phyloP scores from a whole-genome alignment of 2,329 filamentous ascomycete genomes.

The Cercospora brassicicola region DNA sequence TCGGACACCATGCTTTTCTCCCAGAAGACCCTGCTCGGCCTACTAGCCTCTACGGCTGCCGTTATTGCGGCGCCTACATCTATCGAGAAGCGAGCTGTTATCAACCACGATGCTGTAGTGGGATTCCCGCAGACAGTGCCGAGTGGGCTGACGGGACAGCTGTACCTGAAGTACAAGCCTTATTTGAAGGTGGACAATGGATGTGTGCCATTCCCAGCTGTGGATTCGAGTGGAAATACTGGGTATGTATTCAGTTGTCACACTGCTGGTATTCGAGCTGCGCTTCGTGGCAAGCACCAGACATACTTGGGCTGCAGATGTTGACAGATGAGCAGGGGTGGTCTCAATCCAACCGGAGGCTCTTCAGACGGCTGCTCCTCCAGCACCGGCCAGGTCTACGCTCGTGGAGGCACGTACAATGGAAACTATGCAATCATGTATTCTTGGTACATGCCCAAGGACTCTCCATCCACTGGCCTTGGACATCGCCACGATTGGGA shows the following conservation, averaged over 20 bases:
- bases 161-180: slow-evolving; percentile 60
- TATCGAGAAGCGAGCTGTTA: slow-evolving; percentile 45
- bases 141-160: slow-evolving; percentile 45
- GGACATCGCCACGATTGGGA: slow-evolving; percentile 61
- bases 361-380: slow-evolving; percentile 45
- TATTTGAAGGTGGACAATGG: slow-evolving; percentile 58
- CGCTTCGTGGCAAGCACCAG: neutral
- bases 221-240: slow-evolving; percentile 59
- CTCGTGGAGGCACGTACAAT: slow-evolving; percentile 46
- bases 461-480: slow-evolving; percentile 45
- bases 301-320: neutral
- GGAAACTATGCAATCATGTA: slow-evolving; percentile 54
- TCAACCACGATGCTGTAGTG: slow-evolving; percentile 52
- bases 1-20: neutral
- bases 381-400: slow-evolving; percentile 55
- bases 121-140: slow-evolving; percentile 58
- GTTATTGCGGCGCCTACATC: slow-evolving; percentile 14
- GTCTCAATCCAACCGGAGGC: slow-evolving; percentile 45
- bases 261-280: neutral
- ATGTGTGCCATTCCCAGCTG: slow-evolving; percentile 64
- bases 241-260: slow-evolving; percentile 41
- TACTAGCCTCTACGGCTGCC: neutral
- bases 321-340: slow-evolving; percentile 40
- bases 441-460: slow-evolving; percentile 55
- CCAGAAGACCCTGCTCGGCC: neutral